Evolutionary conservation across 768 basidiomycete species (phyloP), one percentile per base, ranked within the genome.

Genomic region (Hemileccinum impolitum): DNA sequence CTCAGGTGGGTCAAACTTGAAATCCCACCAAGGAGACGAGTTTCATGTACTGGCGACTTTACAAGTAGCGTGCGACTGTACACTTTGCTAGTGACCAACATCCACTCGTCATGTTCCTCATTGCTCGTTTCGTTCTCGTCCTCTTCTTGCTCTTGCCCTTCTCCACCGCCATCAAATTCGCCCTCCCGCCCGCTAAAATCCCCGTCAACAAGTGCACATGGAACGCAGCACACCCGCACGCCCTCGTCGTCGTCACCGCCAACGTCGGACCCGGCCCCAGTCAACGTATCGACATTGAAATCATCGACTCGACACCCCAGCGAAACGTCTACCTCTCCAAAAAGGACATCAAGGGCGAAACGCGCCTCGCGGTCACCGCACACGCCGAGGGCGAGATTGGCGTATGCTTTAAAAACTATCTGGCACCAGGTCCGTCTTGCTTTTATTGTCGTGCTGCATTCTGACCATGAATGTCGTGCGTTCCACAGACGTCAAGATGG

Each of bases 311-410:
- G 17, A 85, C 84, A 38, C 75, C 84, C 19, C 79, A 85, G 60
- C 81, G 82, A 59, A 97, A 97, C 67, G 82, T 94, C 10, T 98
- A 97, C 67, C 74, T 97, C 57, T 85, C 81, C 62, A 99, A 98
- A 73, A 82, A 75, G 66, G 82, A 82, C 34, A 87, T 99, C 62
- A 88, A 84, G 48, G 91, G 80, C 6, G 95, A 99, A 75, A 90
- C 94, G 15, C 77, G 95, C 61, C 75, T 99, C 51, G 95, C 95
- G 10, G 79, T 99, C 55, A 99, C 95, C 3, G 85, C 93, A 10
- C 96, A 97, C 68, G 80, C 83, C 30, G 90, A 94, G 39, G 94
- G 90, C 6, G 92, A 99, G 64, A 83, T 99, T 10, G 96, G 96
- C 0, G 94, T 98, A 5, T 99, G 95, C 73, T 83, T 99, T 68